Conservation (phyloP, 2,329 filamentous ascomycete genomes). For the Sporothrix humicola region DNA sequence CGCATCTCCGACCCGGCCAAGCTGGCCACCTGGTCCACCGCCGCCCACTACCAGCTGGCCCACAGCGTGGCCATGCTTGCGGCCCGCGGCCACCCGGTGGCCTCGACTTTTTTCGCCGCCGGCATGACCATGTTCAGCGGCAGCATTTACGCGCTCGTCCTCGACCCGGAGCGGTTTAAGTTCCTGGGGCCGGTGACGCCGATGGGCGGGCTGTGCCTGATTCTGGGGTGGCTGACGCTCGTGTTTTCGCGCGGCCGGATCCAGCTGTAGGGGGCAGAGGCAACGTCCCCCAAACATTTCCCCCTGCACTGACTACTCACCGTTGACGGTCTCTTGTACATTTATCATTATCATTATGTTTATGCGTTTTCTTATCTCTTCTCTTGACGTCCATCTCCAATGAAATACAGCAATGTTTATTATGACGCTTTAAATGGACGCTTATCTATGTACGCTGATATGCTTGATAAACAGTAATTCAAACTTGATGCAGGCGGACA, state of each 20-base stretch:
- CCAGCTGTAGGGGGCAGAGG: conserved; percentile 21
- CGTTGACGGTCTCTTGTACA: background rate
- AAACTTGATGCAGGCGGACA: background rate
- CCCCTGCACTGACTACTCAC: no score
- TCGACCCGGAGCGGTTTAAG: conserved; percentile 66
- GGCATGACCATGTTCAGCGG: conserved; percentile 73
- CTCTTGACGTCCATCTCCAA: background rate
- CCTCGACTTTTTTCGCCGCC: conserved; percentile 63
- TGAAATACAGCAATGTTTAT: background rate
- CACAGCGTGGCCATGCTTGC: conserved; percentile 67
- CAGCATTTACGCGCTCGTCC: conserved; percentile 66
- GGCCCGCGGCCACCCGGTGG: conserved; percentile 61
- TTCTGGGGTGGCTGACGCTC: conserved; percentile 64
- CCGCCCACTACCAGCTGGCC: conserved; percentile 72
- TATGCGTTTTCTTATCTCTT: conserved; percentile 1
- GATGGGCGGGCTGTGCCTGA: conserved; percentile 66
- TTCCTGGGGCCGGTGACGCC: conserved; percentile 69
- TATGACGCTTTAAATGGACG: background rate
- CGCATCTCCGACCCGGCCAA: conserved; percentile 63
- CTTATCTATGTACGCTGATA: background rate
- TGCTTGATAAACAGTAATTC: background rate
- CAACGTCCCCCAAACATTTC: no score
- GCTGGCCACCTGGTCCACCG: conserved; percentile 66
- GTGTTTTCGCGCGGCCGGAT: conserved; percentile 39
- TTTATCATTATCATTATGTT: background rate